phyloP scores from a whole-genome alignment of 208 protist species.

The Endotrypanum monterogeii region DNA sequence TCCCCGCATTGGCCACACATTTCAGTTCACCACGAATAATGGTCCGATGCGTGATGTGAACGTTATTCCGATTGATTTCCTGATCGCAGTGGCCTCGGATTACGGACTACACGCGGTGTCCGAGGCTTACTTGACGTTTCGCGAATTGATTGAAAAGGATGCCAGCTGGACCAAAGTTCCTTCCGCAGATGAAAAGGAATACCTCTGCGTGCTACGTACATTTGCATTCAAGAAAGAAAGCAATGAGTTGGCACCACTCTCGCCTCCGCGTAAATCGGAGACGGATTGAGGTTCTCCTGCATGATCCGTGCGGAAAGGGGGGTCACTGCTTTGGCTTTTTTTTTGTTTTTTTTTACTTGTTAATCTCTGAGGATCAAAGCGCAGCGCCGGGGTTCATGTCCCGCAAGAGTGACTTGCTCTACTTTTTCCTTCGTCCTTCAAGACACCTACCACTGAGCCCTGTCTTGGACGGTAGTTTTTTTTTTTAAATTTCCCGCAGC shows the following conservation, averaged over 20 bases:
- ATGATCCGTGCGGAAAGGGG: not conserved
- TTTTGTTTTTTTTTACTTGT: not conserved
- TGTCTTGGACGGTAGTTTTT: conserved; percentile 1
- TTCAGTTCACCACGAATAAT: conserved; percentile 56
- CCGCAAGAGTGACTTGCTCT: not conserved
- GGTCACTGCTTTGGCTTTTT: not conserved
- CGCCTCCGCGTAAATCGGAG: conserved; percentile 25
- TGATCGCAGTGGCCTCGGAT: conserved; percentile 69
- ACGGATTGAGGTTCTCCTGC: conserved; percentile 7
- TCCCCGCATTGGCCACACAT: conserved; percentile 72
- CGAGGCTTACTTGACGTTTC: conserved; percentile 73
- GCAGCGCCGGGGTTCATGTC: not conserved
- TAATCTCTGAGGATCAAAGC: conserved; percentile 3
- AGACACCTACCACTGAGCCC: not conserved
- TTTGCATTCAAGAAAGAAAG: conserved; percentile 84
- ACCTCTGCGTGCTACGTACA: conserved; percentile 62
- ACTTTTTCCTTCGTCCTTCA: not conserved
- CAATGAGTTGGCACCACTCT: conserved; percentile 35
- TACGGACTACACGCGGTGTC: conserved; percentile 67
- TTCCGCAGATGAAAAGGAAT: conserved; percentile 79
- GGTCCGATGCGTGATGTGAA: conserved; percentile 54
- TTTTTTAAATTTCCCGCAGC: not conserved
- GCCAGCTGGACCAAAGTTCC: conserved; percentile 69
- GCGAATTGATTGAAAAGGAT: conserved; percentile 78
- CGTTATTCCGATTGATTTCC: conserved; percentile 82